phyloP scores from a whole-genome alignment of 306 rosid genomes.

The Cucurbita moschata region DNA sequence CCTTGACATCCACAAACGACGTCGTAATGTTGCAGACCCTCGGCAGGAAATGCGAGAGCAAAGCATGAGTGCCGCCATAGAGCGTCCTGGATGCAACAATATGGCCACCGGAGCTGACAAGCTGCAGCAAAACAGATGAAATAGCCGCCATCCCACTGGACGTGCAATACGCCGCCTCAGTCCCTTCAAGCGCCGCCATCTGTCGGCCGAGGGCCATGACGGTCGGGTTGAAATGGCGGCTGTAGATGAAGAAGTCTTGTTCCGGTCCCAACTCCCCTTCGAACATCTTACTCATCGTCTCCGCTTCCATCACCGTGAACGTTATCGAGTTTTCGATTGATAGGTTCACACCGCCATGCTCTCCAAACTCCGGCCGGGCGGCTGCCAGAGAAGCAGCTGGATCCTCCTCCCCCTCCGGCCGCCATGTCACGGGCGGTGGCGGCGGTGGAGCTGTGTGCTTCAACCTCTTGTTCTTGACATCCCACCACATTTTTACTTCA shows the following conservation, averaged over 20 bases:
- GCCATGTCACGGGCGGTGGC: neutral
- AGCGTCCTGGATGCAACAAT: conserved; percentile 46
- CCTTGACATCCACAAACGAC: conserved; percentile 42
- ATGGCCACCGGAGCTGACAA: conserved; percentile 47
- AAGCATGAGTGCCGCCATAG: conserved; percentile 88
- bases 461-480: neutral
- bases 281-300: conserved; percentile 74
- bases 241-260: conserved; percentile 71
- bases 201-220: conserved; percentile 67
- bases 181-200: conserved; percentile 82
- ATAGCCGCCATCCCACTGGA: conserved; percentile 88
- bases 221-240: conserved; percentile 96
- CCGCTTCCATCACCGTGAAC: conserved; percentile 94
- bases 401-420: conserved; percentile 9
- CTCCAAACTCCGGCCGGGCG: conserved; percentile 85
- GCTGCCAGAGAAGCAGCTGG: conserved; percentile 58
- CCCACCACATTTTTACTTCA: neutral
- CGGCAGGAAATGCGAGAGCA: conserved; percentile 54
- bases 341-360: conserved; percentile 97
- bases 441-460: neutral
- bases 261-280: conserved; percentile 74
- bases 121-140: conserved; percentile 46
- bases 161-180: conserved; percentile 91
- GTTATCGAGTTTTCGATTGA: conserved; percentile 91
- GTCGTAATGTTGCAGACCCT: conserved; percentile 47